phyloP scores from a whole-genome alignment of 1,139 yeast species.

The Scheffersomyces insectosa region DNA sequence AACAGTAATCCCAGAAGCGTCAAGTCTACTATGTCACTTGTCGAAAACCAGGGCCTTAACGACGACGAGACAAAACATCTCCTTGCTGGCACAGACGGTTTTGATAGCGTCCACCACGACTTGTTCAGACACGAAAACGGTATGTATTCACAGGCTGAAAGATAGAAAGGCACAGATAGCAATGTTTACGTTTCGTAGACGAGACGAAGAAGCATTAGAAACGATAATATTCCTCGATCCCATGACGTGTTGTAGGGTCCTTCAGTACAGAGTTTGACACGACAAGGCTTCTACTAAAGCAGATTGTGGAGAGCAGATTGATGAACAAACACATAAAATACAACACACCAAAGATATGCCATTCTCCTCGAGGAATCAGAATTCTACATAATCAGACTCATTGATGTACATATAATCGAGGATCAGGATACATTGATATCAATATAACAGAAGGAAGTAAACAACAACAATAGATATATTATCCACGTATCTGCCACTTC shows the following conservation, averaged over 20 bases:
- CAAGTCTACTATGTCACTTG: too few relatives aligned
- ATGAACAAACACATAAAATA: too few relatives aligned
- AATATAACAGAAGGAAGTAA: neutral
- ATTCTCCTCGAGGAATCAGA: too few relatives aligned
- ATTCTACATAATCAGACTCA: neutral
- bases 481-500: neutral
- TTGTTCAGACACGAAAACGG: constrained; percentile 31
- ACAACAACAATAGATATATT: neutral
- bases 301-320: neutral
- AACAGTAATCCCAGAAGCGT: too few relatives aligned
- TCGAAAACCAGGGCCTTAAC: too few relatives aligned
- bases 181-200: too few relatives aligned
- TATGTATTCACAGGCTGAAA: constrained; percentile 14
- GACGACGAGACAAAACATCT: too few relatives aligned
- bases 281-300: neutral
- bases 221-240: neutral
- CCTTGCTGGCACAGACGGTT: too few relatives aligned
- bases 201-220: neutral
- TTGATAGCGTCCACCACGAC: constrained; percentile 8
- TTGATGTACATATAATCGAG: neutral
- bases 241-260: neutral
- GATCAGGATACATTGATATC: neutral
- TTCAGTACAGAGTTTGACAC: neutral
- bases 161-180: neutral
- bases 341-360: too few relatives aligned